Evolutionary conservation across 352 stramenopile genomes (phyloP), one percentile per base, ranked within the genome.

Genomic region (Elongisporangium anandrum): DNA sequence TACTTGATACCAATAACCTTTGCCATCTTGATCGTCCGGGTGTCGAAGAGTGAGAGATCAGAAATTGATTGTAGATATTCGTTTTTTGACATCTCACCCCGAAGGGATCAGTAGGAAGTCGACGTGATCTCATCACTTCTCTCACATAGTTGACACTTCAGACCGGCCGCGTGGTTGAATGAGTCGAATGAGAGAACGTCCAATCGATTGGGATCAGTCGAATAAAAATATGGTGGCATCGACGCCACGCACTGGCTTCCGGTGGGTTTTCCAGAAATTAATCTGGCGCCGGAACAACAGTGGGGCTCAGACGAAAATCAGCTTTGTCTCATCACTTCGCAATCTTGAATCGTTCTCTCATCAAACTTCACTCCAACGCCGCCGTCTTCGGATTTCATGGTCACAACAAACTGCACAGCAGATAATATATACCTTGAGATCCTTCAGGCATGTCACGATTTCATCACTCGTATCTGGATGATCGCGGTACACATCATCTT

Each of bases 221-320:
- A 15, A 45, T 15, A 15, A 16, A 45, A 17, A 45, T 45, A 12
- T 7, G 10, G 62, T 84, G 23, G 75, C 84, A 83, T 79, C 82
- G 83, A 56, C 68, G 68, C 77, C 69, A 72, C 77, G 56, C 79
- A 83, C 78, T 90, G 85, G 85, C 85, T 94, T 90, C 85, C 81
- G 68, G 82, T 90, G 82, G 85, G 85, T 92, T 94, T 94, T 79
- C 82, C 85, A 81, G 64, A 92, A 94, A 64, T 81, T 92, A 94
- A 92, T 92, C 81, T 67, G 85, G 82, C 82, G 72, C 72, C 69
- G 72, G 79, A 90, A 94, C 85, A 94, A 92, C 85, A 92, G 68
- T 74, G 81, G 75, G 68, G 79, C 81, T 94, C 78, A 84, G 84
- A 91, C 78, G 77, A 59, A 63, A 77, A 78, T 84, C 75, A 89